These are phyloP conservation scores for Stagonosporopsis cucurbitacearum DNA, from an alignment of 2,329 filamentous ascomycete genomes.

Conservation along the genomic window DNA sequence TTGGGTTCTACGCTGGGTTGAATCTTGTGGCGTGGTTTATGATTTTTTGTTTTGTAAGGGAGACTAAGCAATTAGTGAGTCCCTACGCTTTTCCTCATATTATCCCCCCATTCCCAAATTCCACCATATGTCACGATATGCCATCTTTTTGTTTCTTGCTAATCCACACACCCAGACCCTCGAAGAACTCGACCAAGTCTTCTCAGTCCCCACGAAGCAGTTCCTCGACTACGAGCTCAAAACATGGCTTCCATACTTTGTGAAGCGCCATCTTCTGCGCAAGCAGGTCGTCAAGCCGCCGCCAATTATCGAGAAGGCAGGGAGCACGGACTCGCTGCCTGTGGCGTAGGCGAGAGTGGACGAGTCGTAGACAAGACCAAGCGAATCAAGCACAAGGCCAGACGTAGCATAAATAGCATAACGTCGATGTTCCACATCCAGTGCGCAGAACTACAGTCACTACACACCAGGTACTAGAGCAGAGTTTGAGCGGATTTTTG, in stretches of 20 bases:
- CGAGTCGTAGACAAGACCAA: neutral
- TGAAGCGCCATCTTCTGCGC: slow-evolving; percentile 51
- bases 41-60: slow-evolving; percentile 50
- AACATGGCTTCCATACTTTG: slow-evolving; percentile 51
- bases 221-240: slow-evolving; percentile 51
- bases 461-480: too few relatives aligned
- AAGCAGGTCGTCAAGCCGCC: slow-evolving; percentile 48
- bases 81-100: neutral
- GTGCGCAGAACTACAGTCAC: too few relatives aligned
- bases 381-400: too few relatives aligned
- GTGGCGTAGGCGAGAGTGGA: slow-evolving; percentile 3
- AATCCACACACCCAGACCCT: neutral
- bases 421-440: too few relatives aligned
- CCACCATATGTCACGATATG: neutral
- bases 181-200: slow-evolving; percentile 32
- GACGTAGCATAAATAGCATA: too few relatives aligned
- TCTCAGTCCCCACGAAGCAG: slow-evolving; percentile 43
- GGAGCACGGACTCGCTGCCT: slow-evolving; percentile 7
- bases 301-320: slow-evolving; percentile 47
- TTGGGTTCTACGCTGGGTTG: slow-evolving; percentile 51
- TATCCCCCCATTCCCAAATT: too few relatives aligned
- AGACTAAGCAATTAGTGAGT: slow-evolving; percentile 46
- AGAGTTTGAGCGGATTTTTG: too few relatives aligned
- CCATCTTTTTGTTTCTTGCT: too few relatives aligned
- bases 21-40: slow-evolving; percentile 51